Percentiles rank a stretch among this genome's conserved stretches.
phyloP scores from a whole-genome alignment of 73 alveolate genomes.

The Effrenium voratum region DNA sequence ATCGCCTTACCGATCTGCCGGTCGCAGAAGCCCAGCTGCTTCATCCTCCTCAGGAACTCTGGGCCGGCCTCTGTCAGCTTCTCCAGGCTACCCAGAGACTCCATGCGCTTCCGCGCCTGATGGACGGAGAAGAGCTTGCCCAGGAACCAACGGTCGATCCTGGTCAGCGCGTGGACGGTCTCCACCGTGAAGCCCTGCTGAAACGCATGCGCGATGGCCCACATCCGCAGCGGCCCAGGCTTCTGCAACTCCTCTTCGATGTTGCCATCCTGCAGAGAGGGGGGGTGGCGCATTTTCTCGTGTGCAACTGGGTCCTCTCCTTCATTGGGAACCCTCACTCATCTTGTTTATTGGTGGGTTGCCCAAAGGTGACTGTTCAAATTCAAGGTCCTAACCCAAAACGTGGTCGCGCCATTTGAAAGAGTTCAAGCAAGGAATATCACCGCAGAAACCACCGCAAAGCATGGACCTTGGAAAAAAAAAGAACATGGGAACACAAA shows the following conservation, averaged over 20 bases:
- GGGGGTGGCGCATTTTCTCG: no score
- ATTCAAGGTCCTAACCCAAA: no score
- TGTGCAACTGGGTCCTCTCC: no score
- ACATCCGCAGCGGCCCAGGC: constrained; percentile 51
- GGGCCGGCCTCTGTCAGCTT: neutral
- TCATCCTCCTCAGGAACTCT: constrained; percentile 24
- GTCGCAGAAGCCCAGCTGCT: constrained; percentile 68
- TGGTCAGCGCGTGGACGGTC: constrained; percentile 67
- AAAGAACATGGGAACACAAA: no score
- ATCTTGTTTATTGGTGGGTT: no score
- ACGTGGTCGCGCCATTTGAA: no score
- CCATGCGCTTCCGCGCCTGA: neutral
- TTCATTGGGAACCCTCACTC: no score
- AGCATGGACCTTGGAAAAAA: no score
- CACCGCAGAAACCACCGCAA: no score
- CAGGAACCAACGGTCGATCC: constrained; percentile 32
- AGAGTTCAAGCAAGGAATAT: no score
- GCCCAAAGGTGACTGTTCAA: no score
- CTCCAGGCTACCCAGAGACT: neutral
- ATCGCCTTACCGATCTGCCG: constrained; percentile 70
- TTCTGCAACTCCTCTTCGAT: constrained; percentile 9
- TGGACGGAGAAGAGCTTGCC: neutral
- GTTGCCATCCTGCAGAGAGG: no score
- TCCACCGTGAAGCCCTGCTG: constrained; percentile 45
- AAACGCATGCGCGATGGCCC: constrained; percentile 92